phyloP scores from a whole-genome alignment of 148 eudicot genomes.

The Fagopyrum tataricum region DNA sequence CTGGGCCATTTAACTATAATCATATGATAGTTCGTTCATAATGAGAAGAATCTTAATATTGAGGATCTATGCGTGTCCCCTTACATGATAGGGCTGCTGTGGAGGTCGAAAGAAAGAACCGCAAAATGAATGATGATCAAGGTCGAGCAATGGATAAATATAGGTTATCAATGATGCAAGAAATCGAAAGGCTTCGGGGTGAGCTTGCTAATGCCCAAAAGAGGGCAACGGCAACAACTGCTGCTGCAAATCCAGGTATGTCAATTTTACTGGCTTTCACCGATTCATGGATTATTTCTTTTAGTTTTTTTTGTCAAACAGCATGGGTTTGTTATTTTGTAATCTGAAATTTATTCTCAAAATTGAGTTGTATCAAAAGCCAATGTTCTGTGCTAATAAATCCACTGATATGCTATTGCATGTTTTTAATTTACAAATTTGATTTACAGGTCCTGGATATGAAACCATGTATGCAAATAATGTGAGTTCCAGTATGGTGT shows the following conservation, averaged over 20 bases:
- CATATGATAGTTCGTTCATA: background rate
- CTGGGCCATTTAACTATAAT: background rate
- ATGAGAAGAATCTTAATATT: background rate
- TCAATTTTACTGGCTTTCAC: background rate
- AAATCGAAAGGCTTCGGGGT: conserved; percentile 47
- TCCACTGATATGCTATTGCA: background rate
- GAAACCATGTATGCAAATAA: conserved; percentile 25
- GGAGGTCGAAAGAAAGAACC: conserved; percentile 58
- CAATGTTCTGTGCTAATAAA: background rate
- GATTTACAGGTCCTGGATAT: conserved; percentile 36
- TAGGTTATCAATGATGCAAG: conserved; percentile 36
- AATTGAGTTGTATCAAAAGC: background rate
- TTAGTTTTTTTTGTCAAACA: background rate
- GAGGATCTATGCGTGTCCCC: background rate
- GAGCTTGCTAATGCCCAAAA: conserved; percentile 72
- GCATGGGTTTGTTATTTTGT: background rate
- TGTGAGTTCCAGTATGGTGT: conserved; percentile 23
- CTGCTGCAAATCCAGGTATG: conserved; percentile 48
- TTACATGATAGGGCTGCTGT: conserved; percentile 53
- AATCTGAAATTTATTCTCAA: background rate
- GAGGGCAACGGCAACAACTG: conserved; percentile 55
- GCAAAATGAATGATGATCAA: conserved; percentile 36
- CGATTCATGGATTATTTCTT: background rate
- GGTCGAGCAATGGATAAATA: conserved; percentile 56
- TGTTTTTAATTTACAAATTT: conserved; percentile 11